These are phyloP conservation scores for Ballota nigra DNA, from an alignment of 257 asterid species.

Conservation along the genomic window DNA sequence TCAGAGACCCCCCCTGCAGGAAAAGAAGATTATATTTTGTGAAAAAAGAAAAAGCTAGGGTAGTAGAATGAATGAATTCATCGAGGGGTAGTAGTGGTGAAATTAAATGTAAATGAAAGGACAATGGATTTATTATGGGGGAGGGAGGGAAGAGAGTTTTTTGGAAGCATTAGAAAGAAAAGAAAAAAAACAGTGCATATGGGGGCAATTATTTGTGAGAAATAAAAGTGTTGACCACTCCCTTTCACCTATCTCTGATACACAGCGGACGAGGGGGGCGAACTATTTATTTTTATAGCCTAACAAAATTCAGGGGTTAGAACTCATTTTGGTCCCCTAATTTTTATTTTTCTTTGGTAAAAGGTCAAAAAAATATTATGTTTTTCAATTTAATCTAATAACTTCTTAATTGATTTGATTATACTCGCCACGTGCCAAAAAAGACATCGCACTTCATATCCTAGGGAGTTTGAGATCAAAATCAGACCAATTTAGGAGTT, in stretches of 20 bases:
- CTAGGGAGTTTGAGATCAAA: too few species aligned
- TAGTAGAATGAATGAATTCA: background rate
- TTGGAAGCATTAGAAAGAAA: conserved; percentile 38
- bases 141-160: too few species aligned
- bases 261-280: conserved; percentile 56
- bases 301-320: background rate
- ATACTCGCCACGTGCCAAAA: too few species aligned
- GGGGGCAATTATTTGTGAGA: conserved; percentile 32
- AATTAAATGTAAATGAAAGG: conserved; percentile 13
- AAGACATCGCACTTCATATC: too few species aligned
- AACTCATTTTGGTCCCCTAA: background rate
- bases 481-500: too few species aligned
- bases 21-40: conserved; percentile 16
- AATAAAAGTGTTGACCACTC: conserved; percentile 37
- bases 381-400: too few species aligned
- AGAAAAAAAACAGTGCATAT: conserved; percentile 30
- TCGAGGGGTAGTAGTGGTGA: conserved; percentile 12
- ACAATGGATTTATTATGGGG: conserved; percentile 38
- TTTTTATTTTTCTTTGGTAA: too few species aligned
- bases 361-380: too few species aligned
- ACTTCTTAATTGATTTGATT: too few species aligned
- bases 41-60: conserved; percentile 21
- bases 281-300: background rate
- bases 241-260: conserved; percentile 34
- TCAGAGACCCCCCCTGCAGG: conserved; percentile 1